Evolutionary conservation across 176 grass and related monocot genomes (phyloP).

Genomic region (Elaeis guineensis): DNA sequence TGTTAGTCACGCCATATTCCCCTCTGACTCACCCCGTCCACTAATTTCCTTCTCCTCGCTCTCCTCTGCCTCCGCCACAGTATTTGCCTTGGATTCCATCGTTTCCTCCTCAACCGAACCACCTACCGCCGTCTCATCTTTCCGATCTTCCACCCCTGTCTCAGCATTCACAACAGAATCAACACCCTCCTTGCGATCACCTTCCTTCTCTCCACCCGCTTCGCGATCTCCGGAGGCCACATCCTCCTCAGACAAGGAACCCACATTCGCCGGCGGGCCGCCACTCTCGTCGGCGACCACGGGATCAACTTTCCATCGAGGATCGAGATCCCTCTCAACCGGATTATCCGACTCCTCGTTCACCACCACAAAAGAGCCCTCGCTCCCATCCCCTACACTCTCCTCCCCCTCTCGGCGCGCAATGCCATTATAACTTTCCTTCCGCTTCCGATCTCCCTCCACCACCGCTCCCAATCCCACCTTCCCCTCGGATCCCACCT

Average conservation of each 20-base stretch:
- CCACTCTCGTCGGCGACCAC: too few species aligned
- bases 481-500: too few species aligned
- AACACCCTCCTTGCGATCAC: not conserved
- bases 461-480: too few species aligned
- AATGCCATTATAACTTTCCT: not conserved
- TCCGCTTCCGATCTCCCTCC: too few species aligned
- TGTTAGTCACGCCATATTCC: not conserved
- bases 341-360: slow-evolving; percentile 40
- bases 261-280: not conserved
- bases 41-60: not conserved
- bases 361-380: slow-evolving; percentile 34
- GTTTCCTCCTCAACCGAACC: not conserved
- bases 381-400: slow-evolving; percentile 24
- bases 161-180: slow-evolving; percentile 12
- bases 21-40: slow-evolving; percentile 12
- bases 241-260: not conserved
- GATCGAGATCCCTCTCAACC: slow-evolving; percentile 28
- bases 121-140: not conserved
- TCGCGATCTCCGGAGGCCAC: slow-evolving; percentile 5
- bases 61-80: not conserved
- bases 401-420: slow-evolving; percentile 26
- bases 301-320: not conserved
- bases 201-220: slow-evolving; percentile 1
- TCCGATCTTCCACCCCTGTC: not conserved
- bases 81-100: not conserved